Conservation (phyloP, 2,329 filamentous ascomycete species). For the Fusarium compactum region DNA sequence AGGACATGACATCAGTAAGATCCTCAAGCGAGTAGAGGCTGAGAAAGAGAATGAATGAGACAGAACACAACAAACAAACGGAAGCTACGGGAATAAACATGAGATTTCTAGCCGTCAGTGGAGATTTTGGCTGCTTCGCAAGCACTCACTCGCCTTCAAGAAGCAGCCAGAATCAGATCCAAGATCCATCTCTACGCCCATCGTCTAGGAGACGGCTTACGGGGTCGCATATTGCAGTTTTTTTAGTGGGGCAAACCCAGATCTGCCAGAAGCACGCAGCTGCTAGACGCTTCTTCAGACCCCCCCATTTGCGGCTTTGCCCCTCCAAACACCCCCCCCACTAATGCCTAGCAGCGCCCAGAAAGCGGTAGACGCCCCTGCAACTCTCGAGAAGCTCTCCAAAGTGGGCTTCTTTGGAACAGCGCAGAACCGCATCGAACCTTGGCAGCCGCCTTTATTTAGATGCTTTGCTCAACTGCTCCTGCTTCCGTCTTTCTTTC, state of each 20-base stretch:
- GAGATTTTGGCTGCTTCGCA: neutral
- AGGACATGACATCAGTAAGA: constrained; percentile 50
- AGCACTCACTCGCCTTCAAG: constrained; percentile 12
- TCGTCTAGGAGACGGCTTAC: constrained; percentile 27
- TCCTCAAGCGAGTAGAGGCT: neutral
- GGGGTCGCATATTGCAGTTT: constrained; percentile 14
- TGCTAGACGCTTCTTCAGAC: constrained; percentile 52
- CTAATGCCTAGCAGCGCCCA: constrained; percentile 39
- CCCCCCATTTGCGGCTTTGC: constrained; percentile 31
- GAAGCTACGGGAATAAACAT: constrained; percentile 32
- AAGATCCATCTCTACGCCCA: constrained; percentile 29
- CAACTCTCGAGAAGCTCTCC: constrained; percentile 37
- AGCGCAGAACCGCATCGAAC: constrained; percentile 60
- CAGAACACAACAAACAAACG: constrained; percentile 12
- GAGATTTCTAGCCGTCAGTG: neutral
- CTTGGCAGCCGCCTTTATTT: constrained; percentile 55
- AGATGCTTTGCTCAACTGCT: constrained; percentile 49
- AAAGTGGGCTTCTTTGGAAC: constrained; percentile 58
- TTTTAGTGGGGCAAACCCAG: constrained; percentile 37
- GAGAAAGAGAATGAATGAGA: neutral
- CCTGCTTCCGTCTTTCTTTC: constrained; percentile 42
- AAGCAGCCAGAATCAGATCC: constrained; percentile 28
- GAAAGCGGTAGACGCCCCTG: constrained; percentile 42
- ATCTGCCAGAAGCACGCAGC: constrained; percentile 44
- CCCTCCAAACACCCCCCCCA: constrained; percentile 44